Evolutionary conservation across 2,329 filamentous ascomycete species (phyloP).

Genomic region (Albophoma yamanashiensis): DNA sequence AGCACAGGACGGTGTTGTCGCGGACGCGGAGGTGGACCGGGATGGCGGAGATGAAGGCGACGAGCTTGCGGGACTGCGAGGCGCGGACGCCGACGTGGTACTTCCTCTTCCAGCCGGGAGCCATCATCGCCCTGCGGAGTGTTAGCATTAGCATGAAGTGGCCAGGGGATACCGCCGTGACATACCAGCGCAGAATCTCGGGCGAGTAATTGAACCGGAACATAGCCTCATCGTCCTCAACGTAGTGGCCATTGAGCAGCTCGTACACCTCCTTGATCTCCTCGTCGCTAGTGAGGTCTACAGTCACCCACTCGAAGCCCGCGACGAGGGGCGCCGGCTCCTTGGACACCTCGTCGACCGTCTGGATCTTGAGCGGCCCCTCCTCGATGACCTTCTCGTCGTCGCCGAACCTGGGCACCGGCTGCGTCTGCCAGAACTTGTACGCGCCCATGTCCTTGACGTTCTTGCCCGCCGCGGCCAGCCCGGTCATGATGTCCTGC

Average conservation of each 20-base stretch:
- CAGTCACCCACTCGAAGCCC: slow-evolving; percentile 88
- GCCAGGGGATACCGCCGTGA: background rate
- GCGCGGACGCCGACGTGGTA: slow-evolving; percentile 95
- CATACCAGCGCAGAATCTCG: slow-evolving; percentile 79
- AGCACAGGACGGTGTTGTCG: slow-evolving; percentile 61
- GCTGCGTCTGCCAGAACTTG: slow-evolving; percentile 98
- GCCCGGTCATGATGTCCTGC: slow-evolving; percentile 62
- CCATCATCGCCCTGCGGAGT: slow-evolving; percentile 76
- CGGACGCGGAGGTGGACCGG: slow-evolving; percentile 76
- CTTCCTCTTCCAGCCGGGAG: slow-evolving; percentile 84
- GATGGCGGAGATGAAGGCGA: slow-evolving; percentile 92
- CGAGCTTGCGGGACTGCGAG: slow-evolving; percentile 70
- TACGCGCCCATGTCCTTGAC: slow-evolving; percentile 94
- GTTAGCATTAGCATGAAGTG: slow-evolving; percentile 2
- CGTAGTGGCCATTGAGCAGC: slow-evolving; percentile 85
- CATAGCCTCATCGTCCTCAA: slow-evolving; percentile 94
- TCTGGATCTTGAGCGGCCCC: slow-evolving; percentile 74
- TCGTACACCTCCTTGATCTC: slow-evolving; percentile 88
- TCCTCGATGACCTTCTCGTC: slow-evolving; percentile 49
- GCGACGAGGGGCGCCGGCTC: slow-evolving; percentile 64
- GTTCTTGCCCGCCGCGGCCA: slow-evolving; percentile 74
- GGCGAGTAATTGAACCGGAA: slow-evolving; percentile 95
- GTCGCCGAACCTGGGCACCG: slow-evolving; percentile 74
- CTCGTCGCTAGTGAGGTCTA: slow-evolving; percentile 70
- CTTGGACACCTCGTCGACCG: slow-evolving; percentile 67